phyloP scores from a whole-genome alignment of 768 basidiomycete genomes.

The Lactarius psammicola region DNA sequence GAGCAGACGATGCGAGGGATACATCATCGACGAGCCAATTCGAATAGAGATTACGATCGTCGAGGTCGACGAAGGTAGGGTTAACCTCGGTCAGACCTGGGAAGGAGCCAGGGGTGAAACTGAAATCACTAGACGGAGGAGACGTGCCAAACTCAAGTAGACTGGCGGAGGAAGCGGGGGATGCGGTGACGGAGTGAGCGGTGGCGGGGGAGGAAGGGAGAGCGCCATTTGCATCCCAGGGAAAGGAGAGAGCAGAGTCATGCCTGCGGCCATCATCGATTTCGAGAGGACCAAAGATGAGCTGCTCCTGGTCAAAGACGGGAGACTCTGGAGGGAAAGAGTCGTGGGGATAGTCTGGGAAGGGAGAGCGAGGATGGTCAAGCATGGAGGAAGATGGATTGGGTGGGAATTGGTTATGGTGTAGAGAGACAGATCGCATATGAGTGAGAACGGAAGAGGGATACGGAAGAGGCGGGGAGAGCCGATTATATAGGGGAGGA shows the following conservation, averaged over 20 bases:
- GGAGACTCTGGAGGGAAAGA: conserved; percentile 36
- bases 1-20: conserved; percentile 39
- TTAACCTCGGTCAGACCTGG: conserved; percentile 37
- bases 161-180: conserved; percentile 42
- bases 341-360: conserved; percentile 33
- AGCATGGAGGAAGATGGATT: conserved; percentile 26
- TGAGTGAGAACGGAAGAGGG: conserved; percentile 30
- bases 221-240: conserved; percentile 44
- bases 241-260: conserved; percentile 33
- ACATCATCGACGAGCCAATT: conserved; percentile 66
- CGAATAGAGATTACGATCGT: conserved; percentile 43
- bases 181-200: conserved; percentile 39
- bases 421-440: conserved; percentile 29
- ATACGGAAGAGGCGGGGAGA: conserved; percentile 30
- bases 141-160: conserved; percentile 45
- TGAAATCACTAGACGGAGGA: conserved; percentile 39
- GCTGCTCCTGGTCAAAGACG: conserved; percentile 46
- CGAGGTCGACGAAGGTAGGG: conserved; percentile 41
- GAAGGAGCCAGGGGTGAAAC: conserved; percentile 38
- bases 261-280: conserved; percentile 46
- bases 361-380: conserved; percentile 30
- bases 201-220: conserved; percentile 42
- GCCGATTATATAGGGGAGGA: conserved; percentile 31
- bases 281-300: conserved; percentile 58
- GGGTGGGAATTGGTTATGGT: conserved; percentile 31